Evolutionary conservation across 2,329 filamentous ascomycete species (phyloP), one percentile per base, ranked within the genome.

Genomic region (Aspergillus tubingensis): DNA sequence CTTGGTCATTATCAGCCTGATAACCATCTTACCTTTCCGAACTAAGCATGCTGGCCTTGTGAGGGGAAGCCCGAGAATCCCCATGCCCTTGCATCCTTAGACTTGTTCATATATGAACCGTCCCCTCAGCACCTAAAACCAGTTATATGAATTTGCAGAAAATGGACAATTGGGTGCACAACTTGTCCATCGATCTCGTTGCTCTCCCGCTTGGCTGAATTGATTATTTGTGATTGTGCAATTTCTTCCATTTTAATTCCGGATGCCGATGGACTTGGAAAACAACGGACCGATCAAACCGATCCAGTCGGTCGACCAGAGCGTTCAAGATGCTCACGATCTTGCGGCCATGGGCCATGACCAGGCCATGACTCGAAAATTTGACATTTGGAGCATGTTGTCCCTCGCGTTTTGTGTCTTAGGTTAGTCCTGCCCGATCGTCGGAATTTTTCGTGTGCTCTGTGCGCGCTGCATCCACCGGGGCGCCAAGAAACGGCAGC

Each of bases 401-500:
- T 80, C 82, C 19, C 77, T 86, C 19, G 81, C 84, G 27, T 85
- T 86, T 61, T 83, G 80, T 60, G 82, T 86, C 13, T 74, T 86
- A 30, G 84, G 71, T 73, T 68, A 41, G 52, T 39, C 11, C 8
- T 17, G 25, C 23, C 47, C 47, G 25, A 30, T 17, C 47, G 23
- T 23, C 44, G 23, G 53, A 23, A 23, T 55, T 55, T 55, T 47
- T 32, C 38, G 25, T 38, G n/a, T 38, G n/a, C 23, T 32, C n/a
- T 43, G 30, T 38, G 38, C 38, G 38, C 38, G 38, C 38, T 32
- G 17, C 52, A 30, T 23, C 41, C 41, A 44, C 41, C 19, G 41
- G 15, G 39, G 47, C 25, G 47, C 5, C 10, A 43, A 50, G 47
- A n/a, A n/a, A 10, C 13, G 71, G 70, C 39, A 43, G 39, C 52